Conservation (phyloP, 805 yeast species). For the Huiozyma sinensis region DNA sequence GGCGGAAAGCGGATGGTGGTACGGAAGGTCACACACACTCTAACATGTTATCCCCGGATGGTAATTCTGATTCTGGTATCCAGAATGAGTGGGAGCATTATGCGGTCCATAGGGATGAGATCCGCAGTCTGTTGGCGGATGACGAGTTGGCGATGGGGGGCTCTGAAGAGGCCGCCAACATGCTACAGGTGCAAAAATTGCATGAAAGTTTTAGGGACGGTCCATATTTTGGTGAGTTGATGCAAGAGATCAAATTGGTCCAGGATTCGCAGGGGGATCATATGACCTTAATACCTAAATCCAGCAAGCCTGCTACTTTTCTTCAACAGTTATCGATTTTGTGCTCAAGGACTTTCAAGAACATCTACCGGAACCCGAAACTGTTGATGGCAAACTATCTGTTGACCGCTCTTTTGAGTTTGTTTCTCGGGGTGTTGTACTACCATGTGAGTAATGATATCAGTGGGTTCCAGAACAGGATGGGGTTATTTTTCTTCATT, state of each 20-base stretch:
- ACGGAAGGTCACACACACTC: not conserved
- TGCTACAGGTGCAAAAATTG: constrained; percentile 11
- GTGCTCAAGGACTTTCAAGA: constrained; percentile 81
- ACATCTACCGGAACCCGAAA: constrained; percentile 85
- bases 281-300: not conserved
- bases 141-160: constrained; percentile 6
- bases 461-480: constrained; percentile 90
- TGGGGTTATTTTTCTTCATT: constrained; percentile 86
- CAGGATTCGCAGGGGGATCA: constrained; percentile 1
- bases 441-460: constrained; percentile 79
- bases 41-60: not conserved
- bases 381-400: constrained; percentile 77
- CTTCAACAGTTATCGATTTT: constrained; percentile 59
- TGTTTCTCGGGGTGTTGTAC: constrained; percentile 78
- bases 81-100: constrained; percentile 81
- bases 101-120: constrained; percentile 72
- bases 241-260: constrained; percentile 23
- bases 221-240: constrained; percentile 21
- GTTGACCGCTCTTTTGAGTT: constrained; percentile 64
- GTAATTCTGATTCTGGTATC: constrained; percentile 17
- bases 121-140: constrained; percentile 25
- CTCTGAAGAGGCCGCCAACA: constrained; percentile 5
- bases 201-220: constrained; percentile 28
- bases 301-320: constrained; percentile 38
- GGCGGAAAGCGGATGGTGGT: not conserved